These are phyloP conservation scores for Pichia sporocuriosa DNA, from an alignment of 805 yeast genomes.

Conservation along the genomic window DNA sequence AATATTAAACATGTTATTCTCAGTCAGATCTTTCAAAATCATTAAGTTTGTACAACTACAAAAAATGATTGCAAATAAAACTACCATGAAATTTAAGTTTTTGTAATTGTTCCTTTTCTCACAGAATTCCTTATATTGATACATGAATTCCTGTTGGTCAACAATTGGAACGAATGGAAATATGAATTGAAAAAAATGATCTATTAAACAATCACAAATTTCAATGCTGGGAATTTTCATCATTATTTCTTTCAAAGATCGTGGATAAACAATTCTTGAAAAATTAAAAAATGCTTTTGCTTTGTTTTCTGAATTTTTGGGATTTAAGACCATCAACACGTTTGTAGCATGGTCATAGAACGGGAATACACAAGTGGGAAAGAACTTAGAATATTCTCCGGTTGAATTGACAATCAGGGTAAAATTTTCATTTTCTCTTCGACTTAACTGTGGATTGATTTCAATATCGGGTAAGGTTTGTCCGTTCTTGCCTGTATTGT, in stretches of 20 bases:
- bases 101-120: conserved; percentile 2
- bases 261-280: conserved; percentile 13
- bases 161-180: conserved; percentile 21
- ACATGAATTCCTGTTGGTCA: conserved; percentile 17
- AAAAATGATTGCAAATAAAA: conserved; percentile 18
- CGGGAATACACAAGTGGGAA: conserved; percentile 18
- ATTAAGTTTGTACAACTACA: conserved; percentile 16
- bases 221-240: conserved; percentile 12
- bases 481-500: neutral
- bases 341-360: conserved; percentile 18
- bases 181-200: conserved; percentile 17
- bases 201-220: conserved; percentile 13
- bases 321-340: conserved; percentile 14
- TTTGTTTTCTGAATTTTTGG: conserved; percentile 6
- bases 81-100: conserved; percentile 14
- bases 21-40: neutral
- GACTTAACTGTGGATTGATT: conserved; percentile 13
- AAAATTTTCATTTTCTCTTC: conserved; percentile 18
- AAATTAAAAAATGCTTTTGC: conserved; percentile 17
- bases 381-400: conserved; percentile 21
- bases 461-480: conserved; percentile 12
- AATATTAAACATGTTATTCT: neutral
- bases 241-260: conserved; percentile 7
- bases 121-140: conserved; percentile 17
- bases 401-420: conserved; percentile 18